phyloP scores from a whole-genome alignment of 176 grass and related monocot species.

The Saccharum spontaneum region DNA sequence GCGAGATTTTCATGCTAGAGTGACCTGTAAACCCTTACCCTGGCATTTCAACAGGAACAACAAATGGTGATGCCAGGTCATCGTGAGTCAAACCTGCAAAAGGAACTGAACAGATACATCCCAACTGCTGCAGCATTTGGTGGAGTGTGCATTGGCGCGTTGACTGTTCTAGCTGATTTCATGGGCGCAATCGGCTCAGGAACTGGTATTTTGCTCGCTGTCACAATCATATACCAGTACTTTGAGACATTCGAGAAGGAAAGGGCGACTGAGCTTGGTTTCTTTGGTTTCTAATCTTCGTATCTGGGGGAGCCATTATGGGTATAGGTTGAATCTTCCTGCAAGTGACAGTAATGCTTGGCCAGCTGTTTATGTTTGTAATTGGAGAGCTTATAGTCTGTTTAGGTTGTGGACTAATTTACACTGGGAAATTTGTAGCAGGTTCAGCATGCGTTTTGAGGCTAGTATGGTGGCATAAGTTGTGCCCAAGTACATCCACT shows the following conservation, averaged over 20 bases:
- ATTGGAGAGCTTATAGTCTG: slow-evolving; percentile 51
- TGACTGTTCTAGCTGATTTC: slow-evolving; percentile 58
- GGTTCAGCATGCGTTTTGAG: slow-evolving; percentile 25
- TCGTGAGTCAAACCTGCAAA: slow-evolving; percentile 56
- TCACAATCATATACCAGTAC: slow-evolving; percentile 60
- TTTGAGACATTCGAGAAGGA: slow-evolving; percentile 60
- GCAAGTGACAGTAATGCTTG: slow-evolving; percentile 10
- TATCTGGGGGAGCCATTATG: neutral
- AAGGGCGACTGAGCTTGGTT: slow-evolving; percentile 51
- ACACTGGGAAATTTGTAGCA: slow-evolving; percentile 36
- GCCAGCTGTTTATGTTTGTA: slow-evolving; percentile 40
- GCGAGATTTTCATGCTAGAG: neutral
- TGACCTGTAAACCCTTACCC: neutral
- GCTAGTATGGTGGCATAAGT: slow-evolving; percentile 23
- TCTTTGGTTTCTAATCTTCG: slow-evolving; percentile 68
- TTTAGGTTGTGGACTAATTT: slow-evolving; percentile 32
- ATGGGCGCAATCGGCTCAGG: slow-evolving; percentile 64
- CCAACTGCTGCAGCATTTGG: slow-evolving; percentile 60
- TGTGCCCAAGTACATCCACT: slow-evolving; percentile 8
- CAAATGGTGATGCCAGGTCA: slow-evolving; percentile 68
- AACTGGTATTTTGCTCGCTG: slow-evolving; percentile 57
- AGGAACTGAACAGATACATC: slow-evolving; percentile 60
- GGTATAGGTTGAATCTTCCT: slow-evolving; percentile 24
- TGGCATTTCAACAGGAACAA: slow-evolving; percentile 47
- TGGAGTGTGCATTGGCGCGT: slow-evolving; percentile 54